Conservation (phyloP, 2,329 filamentous ascomycete species). For the Botrytis elliptica region DNA sequence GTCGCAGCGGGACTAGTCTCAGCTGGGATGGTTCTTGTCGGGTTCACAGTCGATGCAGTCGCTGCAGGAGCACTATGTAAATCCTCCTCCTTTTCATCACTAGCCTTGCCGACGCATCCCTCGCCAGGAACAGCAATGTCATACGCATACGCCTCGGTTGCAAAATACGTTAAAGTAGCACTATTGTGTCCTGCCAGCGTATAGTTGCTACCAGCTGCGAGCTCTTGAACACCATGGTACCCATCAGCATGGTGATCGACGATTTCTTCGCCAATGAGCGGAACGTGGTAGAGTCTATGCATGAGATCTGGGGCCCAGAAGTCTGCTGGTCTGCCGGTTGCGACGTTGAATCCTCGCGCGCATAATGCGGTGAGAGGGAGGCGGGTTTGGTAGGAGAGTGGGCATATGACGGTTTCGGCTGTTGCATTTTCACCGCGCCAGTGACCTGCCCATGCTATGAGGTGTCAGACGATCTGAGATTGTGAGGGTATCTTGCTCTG, state of each 20-base stretch:
- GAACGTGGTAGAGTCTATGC: slow-evolving; percentile 65
- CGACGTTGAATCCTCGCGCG: neutral
- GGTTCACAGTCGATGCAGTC: neutral
- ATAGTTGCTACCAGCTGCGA: slow-evolving; percentile 49
- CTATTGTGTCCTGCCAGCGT: slow-evolving; percentile 55
- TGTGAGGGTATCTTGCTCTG: neutral
- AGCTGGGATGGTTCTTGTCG: neutral
- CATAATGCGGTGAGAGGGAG: neutral
- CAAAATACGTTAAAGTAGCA: slow-evolving; percentile 66
- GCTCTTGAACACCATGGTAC: slow-evolving; percentile 53
- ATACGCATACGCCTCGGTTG: slow-evolving; percentile 64
- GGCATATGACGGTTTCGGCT: neutral
- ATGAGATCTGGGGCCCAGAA: slow-evolving; percentile 51
- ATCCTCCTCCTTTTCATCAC: neutral
- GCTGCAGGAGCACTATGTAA: neutral
- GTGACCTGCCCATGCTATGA: slow-evolving; percentile 6
- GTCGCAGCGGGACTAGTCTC: neutral
- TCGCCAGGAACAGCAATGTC: slow-evolving; percentile 57
- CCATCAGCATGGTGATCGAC: slow-evolving; percentile 63
- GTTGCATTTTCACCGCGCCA: slow-evolving; percentile 3
- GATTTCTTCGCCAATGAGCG: slow-evolving; percentile 56
- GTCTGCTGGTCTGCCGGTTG: neutral
- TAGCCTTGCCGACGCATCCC: slow-evolving; percentile 1
- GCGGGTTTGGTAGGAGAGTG: neutral
- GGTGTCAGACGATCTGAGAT: neutral